A percentile compares a stretch with the other conserved stretches of the same genome.
These are phyloP conservation scores for Coprinopsis sp. DNA, from an alignment of 768 basidiomycete species.

Conservation along the genomic window DNA sequence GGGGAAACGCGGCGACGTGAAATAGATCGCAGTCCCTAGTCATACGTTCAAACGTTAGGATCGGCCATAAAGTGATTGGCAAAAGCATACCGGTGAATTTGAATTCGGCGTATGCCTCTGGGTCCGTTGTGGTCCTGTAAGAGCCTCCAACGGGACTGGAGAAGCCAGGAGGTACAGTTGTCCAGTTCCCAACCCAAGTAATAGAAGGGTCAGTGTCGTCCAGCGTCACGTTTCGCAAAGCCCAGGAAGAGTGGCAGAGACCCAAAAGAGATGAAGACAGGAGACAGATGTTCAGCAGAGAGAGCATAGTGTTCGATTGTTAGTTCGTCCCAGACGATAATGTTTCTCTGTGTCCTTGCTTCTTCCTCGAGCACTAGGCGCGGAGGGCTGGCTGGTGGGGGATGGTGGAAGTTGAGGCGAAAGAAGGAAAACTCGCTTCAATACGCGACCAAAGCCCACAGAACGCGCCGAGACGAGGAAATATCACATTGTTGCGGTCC, in stretches of 20 bases:
- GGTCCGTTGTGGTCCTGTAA: background rate
- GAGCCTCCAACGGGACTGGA: background rate
- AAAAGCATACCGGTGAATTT: conserved; percentile 6
- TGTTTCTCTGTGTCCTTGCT: no score
- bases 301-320: no score
- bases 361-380: no score
- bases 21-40: conserved; percentile 40
- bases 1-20: conserved; percentile 42
- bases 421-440: no score
- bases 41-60: background rate
- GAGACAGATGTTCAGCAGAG: no score
- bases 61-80: background rate
- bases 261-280: background rate
- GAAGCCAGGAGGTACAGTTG: conserved; percentile 1
- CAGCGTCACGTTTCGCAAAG: conserved; percentile 8
- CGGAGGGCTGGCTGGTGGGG: no score
- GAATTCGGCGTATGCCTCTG: conserved; percentile 8
- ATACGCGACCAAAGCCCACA: no score
- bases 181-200: conserved; percentile 7
- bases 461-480: no score
- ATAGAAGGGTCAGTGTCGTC: conserved; percentile 11
- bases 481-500: no score
- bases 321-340: no score
- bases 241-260: background rate
- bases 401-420: no score